Evolutionary conservation across 129 eudicot genomes (phyloP).

Genomic region (Tagetes erecta): DNA sequence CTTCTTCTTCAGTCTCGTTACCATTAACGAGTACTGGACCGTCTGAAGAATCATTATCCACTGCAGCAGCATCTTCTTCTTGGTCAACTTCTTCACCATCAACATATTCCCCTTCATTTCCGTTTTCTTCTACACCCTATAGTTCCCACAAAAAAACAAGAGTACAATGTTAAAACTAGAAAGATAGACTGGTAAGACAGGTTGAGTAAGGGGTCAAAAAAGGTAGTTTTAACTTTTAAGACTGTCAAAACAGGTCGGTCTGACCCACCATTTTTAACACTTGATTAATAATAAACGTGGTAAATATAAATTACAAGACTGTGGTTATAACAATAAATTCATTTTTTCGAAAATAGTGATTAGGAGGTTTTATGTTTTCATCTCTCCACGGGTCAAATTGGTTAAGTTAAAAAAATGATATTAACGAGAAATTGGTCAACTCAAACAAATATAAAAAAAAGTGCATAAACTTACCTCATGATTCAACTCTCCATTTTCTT

Average conservation of each 20-base stretch:
- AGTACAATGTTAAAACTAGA: not conserved
- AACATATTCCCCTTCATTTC: slow-evolving; percentile 49
- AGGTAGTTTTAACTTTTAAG: not conserved
- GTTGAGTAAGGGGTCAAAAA: not conserved
- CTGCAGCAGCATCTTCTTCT: slow-evolving; percentile 50
- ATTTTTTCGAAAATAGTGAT: no score
- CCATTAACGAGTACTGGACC: slow-evolving; percentile 92
- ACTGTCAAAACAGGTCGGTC: not conserved
- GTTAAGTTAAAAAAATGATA: not conserved
- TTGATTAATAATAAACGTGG: no score
- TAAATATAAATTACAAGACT: no score
- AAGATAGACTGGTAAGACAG: not conserved
- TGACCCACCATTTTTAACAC: not conserved
- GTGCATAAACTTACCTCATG: slow-evolving; percentile 53
- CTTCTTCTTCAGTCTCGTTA: slow-evolving; percentile 80
- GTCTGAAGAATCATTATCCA: slow-evolving; percentile 93
- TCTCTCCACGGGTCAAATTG: not conserved
- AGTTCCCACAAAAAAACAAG: not conserved
- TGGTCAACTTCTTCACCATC: slow-evolving; percentile 41
- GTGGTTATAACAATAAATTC: no score
- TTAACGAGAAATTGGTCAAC: not conserved
- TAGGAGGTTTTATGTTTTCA: no score
- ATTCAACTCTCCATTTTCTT: slow-evolving; percentile 73
- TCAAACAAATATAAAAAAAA: slow-evolving; percentile 1
- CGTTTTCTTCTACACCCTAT: slow-evolving; percentile 53